Evolutionary conservation across 2,329 filamentous ascomycete genomes (phyloP).

Genomic region (Neodidymelliopsis sp.): DNA sequence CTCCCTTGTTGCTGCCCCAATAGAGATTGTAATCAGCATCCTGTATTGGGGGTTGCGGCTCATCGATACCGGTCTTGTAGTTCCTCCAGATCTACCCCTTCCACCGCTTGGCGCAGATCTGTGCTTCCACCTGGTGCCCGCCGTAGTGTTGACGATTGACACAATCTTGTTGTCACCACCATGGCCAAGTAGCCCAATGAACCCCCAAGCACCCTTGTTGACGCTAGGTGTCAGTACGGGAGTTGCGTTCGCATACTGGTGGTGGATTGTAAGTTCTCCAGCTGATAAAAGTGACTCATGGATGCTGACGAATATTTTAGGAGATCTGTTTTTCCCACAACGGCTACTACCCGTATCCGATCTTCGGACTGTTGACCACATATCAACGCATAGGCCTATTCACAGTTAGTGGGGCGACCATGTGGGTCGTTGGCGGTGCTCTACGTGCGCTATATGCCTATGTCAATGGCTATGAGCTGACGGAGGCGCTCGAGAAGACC

Average conservation of each 20-base stretch:
- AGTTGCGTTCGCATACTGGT: constrained; percentile 75
- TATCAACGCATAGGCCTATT: constrained; percentile 74
- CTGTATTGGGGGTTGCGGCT: constrained; percentile 75
- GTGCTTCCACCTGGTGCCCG: constrained; percentile 61
- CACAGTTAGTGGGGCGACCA: constrained; percentile 70
- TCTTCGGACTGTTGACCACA: constrained; percentile 74
- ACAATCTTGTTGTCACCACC: constrained; percentile 74
- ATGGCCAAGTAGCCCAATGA: constrained; percentile 65
- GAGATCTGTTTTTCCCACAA: constrained; percentile 74
- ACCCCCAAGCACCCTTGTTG: constrained; percentile 57
- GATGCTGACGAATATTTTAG: background rate
- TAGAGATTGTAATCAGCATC: constrained; percentile 74
- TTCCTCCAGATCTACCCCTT: constrained; percentile 53
- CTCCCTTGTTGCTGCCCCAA: constrained; percentile 69
- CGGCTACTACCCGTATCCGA: constrained; percentile 82
- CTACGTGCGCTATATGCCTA: constrained; percentile 75
- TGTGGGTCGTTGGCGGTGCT: constrained; percentile 72
- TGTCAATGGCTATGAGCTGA: constrained; percentile 63
- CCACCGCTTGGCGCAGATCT: constrained; percentile 60
- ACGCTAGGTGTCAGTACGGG: constrained; percentile 65
- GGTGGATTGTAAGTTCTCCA: constrained; percentile 63
- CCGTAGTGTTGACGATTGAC: constrained; percentile 70
- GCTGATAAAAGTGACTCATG: background rate
- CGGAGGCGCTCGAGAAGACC: constrained; percentile 28
- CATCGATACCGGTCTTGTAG: constrained; percentile 60